Percentiles rank a stretch among this genome's conserved stretches.
Evolutionary conservation across 371 early-diverging fungal genomes (phyloP).

Genomic region (Saksenaea oblongispora): DNA sequence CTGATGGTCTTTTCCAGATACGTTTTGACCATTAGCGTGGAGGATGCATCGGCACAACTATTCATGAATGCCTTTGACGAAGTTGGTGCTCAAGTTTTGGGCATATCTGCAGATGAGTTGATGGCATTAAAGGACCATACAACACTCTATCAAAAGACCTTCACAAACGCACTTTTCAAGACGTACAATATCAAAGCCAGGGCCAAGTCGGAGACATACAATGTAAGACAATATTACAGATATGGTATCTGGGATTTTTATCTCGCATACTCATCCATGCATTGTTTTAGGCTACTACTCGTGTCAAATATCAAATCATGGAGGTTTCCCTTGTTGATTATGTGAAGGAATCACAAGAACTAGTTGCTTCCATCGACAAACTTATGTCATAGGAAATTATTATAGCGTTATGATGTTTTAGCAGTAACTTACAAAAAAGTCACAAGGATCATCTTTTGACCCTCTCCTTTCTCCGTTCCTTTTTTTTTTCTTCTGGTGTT

Average conservation of each 20-base stretch:
- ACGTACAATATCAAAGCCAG: constrained; percentile 71
- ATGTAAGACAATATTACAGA: constrained; percentile 55
- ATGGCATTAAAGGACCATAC: constrained; percentile 48
- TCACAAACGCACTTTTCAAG: constrained; percentile 66
- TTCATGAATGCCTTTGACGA: constrained; percentile 93
- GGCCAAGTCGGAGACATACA: constrained; percentile 82
- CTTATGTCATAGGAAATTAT: constrained; percentile 5
- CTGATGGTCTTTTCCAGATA: constrained; percentile 51
- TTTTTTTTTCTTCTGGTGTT: not conserved
- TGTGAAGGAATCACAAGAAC: constrained; percentile 55
- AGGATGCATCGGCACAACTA: constrained; percentile 80
- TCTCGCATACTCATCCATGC: not conserved
- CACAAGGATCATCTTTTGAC: not conserved
- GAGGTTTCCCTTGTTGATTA: constrained; percentile 59
- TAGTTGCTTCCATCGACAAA: constrained; percentile 51
- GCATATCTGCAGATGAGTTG: constrained; percentile 73
- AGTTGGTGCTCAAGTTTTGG: constrained; percentile 66
- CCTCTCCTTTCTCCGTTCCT: constrained; percentile 1
- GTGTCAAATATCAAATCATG: constrained; percentile 55
- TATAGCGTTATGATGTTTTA: not conserved
- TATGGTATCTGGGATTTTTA: not conserved
- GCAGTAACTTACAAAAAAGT: not conserved
- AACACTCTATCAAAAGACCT: constrained; percentile 32
- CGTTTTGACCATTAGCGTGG: constrained; percentile 68
- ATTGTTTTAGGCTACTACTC: constrained; percentile 55